A percentile compares a stretch with the other conserved stretches of the same genome.
These are phyloP conservation scores for Tetrahymena malaccensis DNA, from an alignment of 73 alveolate genomes.

Conservation along the genomic window DNA sequence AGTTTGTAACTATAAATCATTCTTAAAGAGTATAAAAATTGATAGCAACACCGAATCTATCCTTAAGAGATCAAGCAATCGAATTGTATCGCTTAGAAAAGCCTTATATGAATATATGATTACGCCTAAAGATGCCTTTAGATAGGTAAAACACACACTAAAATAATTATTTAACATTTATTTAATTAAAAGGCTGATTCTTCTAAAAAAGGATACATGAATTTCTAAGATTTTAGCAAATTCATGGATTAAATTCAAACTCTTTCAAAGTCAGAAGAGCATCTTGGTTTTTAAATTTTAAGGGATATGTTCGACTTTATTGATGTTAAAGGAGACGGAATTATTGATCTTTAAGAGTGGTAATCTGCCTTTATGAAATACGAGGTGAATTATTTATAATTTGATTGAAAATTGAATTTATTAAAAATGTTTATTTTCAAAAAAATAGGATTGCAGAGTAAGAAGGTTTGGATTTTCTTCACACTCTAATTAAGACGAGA, in stretches of 20 bases:
- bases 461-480: neutral
- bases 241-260: slow-evolving; percentile 31
- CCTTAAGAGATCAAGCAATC: slow-evolving; percentile 44
- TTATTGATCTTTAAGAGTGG: slow-evolving; percentile 73
- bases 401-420: neutral
- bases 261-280: slow-evolving; percentile 40
- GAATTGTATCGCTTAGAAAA: slow-evolving; percentile 47
- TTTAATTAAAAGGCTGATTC: neutral
- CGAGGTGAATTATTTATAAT: neutral
- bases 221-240: slow-evolving; percentile 41
- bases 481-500: neutral
- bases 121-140: slow-evolving; percentile 58
- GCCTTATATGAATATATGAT: slow-evolving; percentile 44
- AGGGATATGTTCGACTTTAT: slow-evolving; percentile 67
- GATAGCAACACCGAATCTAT: slow-evolving; percentile 34
- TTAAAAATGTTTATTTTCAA: too few species aligned
- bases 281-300: slow-evolving; percentile 58
- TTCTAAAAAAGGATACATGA: slow-evolving; percentile 10
- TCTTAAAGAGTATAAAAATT: slow-evolving; percentile 41
- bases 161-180: neutral
- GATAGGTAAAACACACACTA: slow-evolving; percentile 13
- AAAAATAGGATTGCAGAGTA: neutral
- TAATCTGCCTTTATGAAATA: neutral
- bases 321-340: slow-evolving; percentile 78
- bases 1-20: slow-evolving; percentile 45